Evolutionary conservation across 2,329 filamentous ascomycete species (phyloP).

Genomic region (Thielaviopsis ethacetica): DNA sequence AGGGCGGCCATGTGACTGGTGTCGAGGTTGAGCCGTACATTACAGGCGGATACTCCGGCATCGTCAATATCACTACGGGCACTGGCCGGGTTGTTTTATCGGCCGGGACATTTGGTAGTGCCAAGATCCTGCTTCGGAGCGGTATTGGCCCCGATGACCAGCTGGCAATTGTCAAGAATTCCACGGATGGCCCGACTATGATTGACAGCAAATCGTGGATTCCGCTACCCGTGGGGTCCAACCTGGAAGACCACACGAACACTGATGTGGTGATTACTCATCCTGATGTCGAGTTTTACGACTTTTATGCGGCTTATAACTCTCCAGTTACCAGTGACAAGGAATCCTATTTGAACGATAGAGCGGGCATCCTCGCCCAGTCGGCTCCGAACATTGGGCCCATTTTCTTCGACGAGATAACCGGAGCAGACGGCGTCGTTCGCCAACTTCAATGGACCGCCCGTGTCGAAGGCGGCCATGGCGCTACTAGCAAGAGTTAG

Average conservation of each 20-base stretch:
- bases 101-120: constrained; percentile 52
- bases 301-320: constrained; percentile 47
- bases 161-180: constrained; percentile 33
- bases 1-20: constrained; percentile 44
- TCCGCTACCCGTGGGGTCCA: constrained; percentile 40
- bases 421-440: constrained; percentile 39
- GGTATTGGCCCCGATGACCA: constrained; percentile 50
- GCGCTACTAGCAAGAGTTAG: constrained; percentile 19
- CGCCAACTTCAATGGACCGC: constrained; percentile 51
- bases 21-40: constrained; percentile 46
- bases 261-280: constrained; percentile 31
- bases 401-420: constrained; percentile 37
- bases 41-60: constrained; percentile 37
- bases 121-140: constrained; percentile 51
- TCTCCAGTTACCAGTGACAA: constrained; percentile 28
- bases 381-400: constrained; percentile 50
- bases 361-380: constrained; percentile 44
- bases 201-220: constrained; percentile 36
- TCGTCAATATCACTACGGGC: constrained; percentile 39
- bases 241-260: constrained; percentile 40
- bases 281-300: constrained; percentile 36
- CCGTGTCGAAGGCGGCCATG: constrained; percentile 41
- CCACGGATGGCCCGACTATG: constrained; percentile 34
- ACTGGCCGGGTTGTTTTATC: constrained; percentile 52
- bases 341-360: constrained; percentile 24